These are phyloP conservation scores for Poronia punctata DNA, from an alignment of 495 filamentous ascomycete species.

Conservation along the genomic window DNA sequence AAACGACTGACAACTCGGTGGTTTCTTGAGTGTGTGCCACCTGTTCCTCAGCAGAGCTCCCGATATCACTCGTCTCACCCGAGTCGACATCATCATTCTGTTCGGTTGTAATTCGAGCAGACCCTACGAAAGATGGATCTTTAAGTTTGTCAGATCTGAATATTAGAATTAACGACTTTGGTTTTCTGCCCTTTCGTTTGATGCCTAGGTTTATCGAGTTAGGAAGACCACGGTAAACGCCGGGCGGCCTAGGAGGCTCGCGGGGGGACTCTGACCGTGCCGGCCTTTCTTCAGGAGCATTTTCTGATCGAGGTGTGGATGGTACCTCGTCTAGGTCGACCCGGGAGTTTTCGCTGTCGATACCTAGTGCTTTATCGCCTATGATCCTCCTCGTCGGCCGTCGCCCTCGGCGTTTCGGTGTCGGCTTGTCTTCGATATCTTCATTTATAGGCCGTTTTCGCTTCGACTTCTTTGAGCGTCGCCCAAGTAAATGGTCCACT, in stretches of 20 bases:
- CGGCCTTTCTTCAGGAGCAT: background rate
- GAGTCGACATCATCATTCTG: background rate
- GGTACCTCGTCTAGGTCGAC: background rate
- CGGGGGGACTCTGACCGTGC: background rate
- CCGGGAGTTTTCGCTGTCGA: background rate
- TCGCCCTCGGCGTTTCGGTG: constrained; percentile 4
- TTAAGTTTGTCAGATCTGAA: constrained; percentile 28
- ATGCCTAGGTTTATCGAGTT: constrained; percentile 17
- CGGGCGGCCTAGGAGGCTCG: constrained; percentile 10
- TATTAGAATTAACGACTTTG: constrained; percentile 28
- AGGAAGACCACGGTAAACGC: constrained; percentile 20
- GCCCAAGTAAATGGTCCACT: background rate
- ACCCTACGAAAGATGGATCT: constrained; percentile 12
- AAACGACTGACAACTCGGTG: background rate
- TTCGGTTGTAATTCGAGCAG: background rate
- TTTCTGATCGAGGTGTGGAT: background rate
- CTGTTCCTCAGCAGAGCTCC: background rate
- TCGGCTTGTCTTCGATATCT: constrained; percentile 1
- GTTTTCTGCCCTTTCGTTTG: constrained; percentile 25
- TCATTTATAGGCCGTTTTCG: constrained; percentile 1
- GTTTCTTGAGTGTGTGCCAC: background rate
- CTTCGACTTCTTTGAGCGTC: background rate
- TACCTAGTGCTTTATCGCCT: background rate
- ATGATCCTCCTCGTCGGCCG: background rate
- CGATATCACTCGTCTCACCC: background rate